Conservation (phyloP, 2,329 filamentous ascomycete species). For the Coniella lustricola region DNA sequence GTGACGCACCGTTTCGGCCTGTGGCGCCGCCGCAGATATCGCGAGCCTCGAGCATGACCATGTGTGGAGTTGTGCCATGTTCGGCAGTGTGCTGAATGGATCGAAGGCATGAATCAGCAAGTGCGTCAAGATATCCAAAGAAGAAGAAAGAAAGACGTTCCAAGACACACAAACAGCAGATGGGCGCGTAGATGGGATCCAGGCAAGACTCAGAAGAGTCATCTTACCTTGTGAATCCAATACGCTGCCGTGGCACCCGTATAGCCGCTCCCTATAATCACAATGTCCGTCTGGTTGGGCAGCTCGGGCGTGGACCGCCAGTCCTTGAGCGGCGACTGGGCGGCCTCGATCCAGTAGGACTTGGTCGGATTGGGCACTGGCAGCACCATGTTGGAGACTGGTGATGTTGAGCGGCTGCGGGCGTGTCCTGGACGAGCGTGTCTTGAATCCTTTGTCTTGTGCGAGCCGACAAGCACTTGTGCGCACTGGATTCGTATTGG, state of each 20-base stretch:
- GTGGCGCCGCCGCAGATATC: constrained; percentile 19
- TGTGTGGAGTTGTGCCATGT: constrained; percentile 13
- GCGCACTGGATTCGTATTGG: no score
- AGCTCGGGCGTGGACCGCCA: constrained; percentile 14
- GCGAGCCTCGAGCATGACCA: constrained; percentile 17
- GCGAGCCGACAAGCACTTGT: no score
- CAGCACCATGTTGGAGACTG: constrained; percentile 15
- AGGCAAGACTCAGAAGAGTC: not conserved
- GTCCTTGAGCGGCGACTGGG: constrained; percentile 11
- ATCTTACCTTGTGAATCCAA: constrained; percentile 20
- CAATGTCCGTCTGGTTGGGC: constrained; percentile 16
- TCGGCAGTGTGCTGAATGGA: constrained; percentile 13
- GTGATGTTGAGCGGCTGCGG: not conserved
- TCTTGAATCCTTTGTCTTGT: no score
- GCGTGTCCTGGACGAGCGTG: no score
- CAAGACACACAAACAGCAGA: no score
- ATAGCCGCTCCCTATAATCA: constrained; percentile 22
- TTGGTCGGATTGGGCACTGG: constrained; percentile 15
- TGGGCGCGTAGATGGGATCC: no score
- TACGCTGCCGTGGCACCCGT: constrained; percentile 22
- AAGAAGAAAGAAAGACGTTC: no score
- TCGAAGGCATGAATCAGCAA: not conserved
- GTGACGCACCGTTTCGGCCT: constrained; percentile 21
- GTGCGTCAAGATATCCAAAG: no score
- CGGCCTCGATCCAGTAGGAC: constrained; percentile 18